Evolutionary conservation across 352 stramenopile genomes (phyloP), one percentile per base, ranked within the genome.

Genomic region (Plasmopara muralis): DNA sequence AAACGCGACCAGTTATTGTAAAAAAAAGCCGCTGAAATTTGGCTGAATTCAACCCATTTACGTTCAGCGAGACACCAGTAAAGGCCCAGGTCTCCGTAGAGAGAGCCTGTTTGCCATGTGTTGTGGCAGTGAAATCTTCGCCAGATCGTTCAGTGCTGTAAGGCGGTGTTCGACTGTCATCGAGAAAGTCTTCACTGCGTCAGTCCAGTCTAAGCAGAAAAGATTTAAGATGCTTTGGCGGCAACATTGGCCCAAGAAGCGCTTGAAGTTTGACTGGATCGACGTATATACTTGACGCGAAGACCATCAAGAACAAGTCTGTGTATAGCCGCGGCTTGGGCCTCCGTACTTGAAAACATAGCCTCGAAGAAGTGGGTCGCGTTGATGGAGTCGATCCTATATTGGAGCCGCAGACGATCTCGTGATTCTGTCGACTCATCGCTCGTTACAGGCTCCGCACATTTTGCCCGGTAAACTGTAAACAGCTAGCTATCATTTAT

Each of bases 21-120:
- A 50, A 52, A 28, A 64, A 50, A 39, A 56, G 57, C 37, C 40
- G 44, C 38, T 55, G 18, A 13, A 52, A 7, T 10, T 3, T 15
- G 5, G 33, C 20, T 34, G 28, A 1, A 45, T 64, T 60, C 15
- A 64, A 16, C 18, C 50, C 46, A 42, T 64, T 64, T n/a, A 59
- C 51, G 45, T 55, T 64, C 9, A 62, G 48, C 55, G 38, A 62
- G 15, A 57, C 14, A 38, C 34, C 55, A 12, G 15, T 48, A 9
- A 62, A 53, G 16, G 39, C 6, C 50, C 40, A 55, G 1, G 34
- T 28, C 9, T 42, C 46, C n/a, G 49, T 64, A 55, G 40, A 53
- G 45, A 9, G 9, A 9, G 43, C 2, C n/a, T 25, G 38, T n/a
- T 35, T 34, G 39, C 35, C 29, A 47, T 45, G 6, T 33, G 13